Evolutionary conservation across 495 filamentous ascomycete species (phyloP), one percentile per base, ranked within the genome.

Genomic region (Penicillium salamii): DNA sequence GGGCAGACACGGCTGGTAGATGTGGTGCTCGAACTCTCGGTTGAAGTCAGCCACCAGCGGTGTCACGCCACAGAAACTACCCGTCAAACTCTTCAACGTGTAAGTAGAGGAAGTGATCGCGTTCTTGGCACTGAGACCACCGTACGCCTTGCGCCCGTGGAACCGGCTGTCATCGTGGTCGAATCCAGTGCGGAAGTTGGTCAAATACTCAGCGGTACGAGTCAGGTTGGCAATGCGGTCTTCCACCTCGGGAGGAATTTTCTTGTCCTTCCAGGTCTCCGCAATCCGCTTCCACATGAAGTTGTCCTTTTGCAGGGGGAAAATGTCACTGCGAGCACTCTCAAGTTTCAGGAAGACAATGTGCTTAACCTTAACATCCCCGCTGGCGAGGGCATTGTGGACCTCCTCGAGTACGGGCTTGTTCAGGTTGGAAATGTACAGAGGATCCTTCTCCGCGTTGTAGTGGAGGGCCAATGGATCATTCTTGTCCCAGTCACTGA

Each of bases 1-100:
- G 1, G 74, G 59, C 29, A 77, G 54, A 44, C 76, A 79, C 0
- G 76, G 76, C 46, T 79, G 72, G 41, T 79, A 79, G 31, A 77
- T 71, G 46, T 76, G 72, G 23, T 72, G 53, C 19, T 71, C 55
- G 46, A 68, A 71, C 53, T 79, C 76, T 23, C 63, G 67, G 50
- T 76, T 72, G 53, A 79, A 77, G 39, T 79, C 76, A 6, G 71
- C 74, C 13, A 74, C 68, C 6, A 79, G 59, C 1, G 75, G 76
- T 1, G 64, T 62, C 36, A 76, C 65, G 7, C 75, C 75, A 33
- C 76, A 79, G 21, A 76, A 57, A n/a, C 67, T 74, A 3, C 72
- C 75, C 1, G 68, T 54, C 15, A 77, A 36, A 47, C 69, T 74
- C 54, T 79, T 79, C 8, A 78, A 55, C 4, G 76, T 77, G 44